Evolutionary conservation across 129 eudicot genomes (phyloP), one percentile per base, ranked within the genome.

Genomic region (Lonicera japonica): DNA sequence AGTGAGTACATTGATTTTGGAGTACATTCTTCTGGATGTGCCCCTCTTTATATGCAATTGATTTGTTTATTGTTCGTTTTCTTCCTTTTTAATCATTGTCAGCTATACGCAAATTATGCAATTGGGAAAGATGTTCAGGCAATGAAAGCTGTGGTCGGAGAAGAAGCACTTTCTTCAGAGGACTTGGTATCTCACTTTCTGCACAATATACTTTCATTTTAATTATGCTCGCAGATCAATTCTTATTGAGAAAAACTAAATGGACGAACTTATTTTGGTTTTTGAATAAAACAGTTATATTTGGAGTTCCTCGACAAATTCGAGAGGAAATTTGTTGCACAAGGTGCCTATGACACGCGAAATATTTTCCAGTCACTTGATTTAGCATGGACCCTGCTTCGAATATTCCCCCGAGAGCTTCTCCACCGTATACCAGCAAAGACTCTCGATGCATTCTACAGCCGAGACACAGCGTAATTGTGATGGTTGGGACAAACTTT

Each of bases 351-450:
- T 41, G 99, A 92, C 83, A 92, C 99, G 23, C 88, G 99, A 7
- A 85, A 86, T 86, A 83, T 92, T 71, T 92, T 92, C 81, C 99
- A 92, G 79, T 92, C 99, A 0, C 89, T 92, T 38, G 99, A 92
- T 77, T 67, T 92, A 60, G 99, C 99, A 56, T 92, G 99, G 99
- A 88, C 99, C 4, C 82, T 92, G 70, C 83, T 92, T 29, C 70
- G 99, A 51, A 92, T 92, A 85, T 92, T 92, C 67, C 99, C 99
- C 0, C 90, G 99, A 55, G 99, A 92, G 80, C 95, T 92, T 61
- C 99, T 92, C 55, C 99, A 92, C 68, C 96, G 99, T 80, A 92
- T 92, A 57, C 99, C 99, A 51, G 99, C 99, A 25, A 92, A 92
- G 86, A 92, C 99, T 63, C 96, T 92, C 21, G 99, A 92, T 58